A percentile compares a stretch with the other conserved stretches of the same genome.
Evolutionary conservation across 139 green algal species (phyloP).

Genomic region (Chlamydomonas applanata): DNA sequence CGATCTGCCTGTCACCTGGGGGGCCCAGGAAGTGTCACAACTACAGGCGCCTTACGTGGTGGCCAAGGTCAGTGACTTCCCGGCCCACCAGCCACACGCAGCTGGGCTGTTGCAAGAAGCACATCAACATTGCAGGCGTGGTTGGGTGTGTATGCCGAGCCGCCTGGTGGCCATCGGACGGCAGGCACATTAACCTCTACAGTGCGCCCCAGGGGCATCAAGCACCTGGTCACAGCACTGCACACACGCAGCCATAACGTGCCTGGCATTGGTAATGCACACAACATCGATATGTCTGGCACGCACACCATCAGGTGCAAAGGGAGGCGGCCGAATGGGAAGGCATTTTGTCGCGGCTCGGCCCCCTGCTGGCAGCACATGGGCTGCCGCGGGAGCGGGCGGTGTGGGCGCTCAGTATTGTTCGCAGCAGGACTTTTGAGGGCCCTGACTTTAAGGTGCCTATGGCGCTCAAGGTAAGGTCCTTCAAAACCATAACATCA

Average conservation of each 20-base stretch:
- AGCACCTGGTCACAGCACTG: too few species aligned
- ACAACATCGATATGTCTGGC: too few species aligned
- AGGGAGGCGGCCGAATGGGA: not conserved
- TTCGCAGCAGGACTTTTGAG: not conserved
- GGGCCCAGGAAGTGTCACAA: not conserved
- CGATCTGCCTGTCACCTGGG: not conserved
- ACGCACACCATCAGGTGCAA: not conserved
- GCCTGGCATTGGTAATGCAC: too few species aligned
- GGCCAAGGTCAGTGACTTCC: not conserved
- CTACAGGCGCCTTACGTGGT: not conserved
- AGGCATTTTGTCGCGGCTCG: not conserved
- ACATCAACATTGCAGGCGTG: too few species aligned
- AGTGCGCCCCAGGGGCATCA: too few species aligned
- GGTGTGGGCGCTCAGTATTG: not conserved
- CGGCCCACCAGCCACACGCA: too few species aligned
- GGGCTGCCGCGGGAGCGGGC: not conserved
- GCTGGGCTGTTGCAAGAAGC: too few species aligned
- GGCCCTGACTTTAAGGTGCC: not conserved
- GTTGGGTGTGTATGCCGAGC: not conserved
- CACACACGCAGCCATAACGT: too few species aligned
- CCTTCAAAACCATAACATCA: too few species aligned
- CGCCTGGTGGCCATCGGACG: too few species aligned
- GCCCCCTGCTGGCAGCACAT: not conserved
- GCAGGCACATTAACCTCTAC: too few species aligned
- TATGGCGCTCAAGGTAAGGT: not conserved